A percentile compares a stretch with the other conserved stretches of the same genome.
Conservation (phyloP, 495 filamentous ascomycete genomes). For the Penicillium odoratum region DNA sequence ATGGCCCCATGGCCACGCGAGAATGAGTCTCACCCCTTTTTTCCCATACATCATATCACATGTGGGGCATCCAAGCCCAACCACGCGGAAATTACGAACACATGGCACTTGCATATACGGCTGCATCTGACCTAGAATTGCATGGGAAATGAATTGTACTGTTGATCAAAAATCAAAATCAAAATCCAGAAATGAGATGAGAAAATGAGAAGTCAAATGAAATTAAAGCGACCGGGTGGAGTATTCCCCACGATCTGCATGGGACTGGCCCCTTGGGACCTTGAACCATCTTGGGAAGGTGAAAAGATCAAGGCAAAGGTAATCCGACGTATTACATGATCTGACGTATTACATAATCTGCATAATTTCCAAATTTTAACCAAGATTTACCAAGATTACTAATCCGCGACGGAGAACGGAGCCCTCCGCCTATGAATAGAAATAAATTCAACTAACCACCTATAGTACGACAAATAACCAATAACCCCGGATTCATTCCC, state of each 20-base stretch:
- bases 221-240: not conserved
- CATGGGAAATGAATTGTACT: not conserved
- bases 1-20: slow-evolving; percentile 24
- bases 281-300: slow-evolving; percentile 8
- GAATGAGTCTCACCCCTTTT: slow-evolving; percentile 12
- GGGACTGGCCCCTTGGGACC: not conserved
- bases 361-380: too few relatives aligned
- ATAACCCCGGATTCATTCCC: not conserved
- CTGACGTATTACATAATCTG: too few relatives aligned
- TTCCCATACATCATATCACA: slow-evolving; percentile 7
- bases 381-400: too few relatives aligned
- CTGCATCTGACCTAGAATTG: slow-evolving; percentile 20
- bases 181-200: too few relatives aligned
- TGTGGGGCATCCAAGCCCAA: slow-evolving; percentile 6
- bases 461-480: not conserved
- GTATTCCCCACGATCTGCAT: slow-evolving; percentile 3
- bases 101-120: slow-evolving; percentile 30
- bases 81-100: slow-evolving; percentile 21
- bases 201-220: not conserved
- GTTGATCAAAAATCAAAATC: not conserved
- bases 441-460: not conserved
- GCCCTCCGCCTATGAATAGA: too few relatives aligned
- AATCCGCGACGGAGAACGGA: too few relatives aligned
- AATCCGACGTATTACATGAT: too few relatives aligned
- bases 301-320: not conserved